phyloP scores from a whole-genome alignment of 176 grass and related monocot genomes.

The Zoysia japonica region DNA sequence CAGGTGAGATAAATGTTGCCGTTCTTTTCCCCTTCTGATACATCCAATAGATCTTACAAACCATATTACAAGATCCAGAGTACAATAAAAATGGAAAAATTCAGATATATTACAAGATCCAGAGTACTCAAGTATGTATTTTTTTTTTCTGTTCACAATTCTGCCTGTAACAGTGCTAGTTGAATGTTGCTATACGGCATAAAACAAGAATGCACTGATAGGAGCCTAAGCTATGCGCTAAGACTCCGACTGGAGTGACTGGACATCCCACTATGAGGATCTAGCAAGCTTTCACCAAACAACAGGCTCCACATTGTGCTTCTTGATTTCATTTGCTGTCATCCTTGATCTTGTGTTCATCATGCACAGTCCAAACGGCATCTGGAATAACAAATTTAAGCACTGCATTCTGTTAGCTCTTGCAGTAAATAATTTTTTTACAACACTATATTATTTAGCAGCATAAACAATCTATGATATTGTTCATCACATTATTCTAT shows the following conservation, averaged over 20 bases:
- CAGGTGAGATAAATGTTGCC: background rate
- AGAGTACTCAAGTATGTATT: background rate
- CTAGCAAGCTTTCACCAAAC: slow-evolving; percentile 6
- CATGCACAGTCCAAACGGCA: slow-evolving; percentile 7
- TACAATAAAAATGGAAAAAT: background rate
- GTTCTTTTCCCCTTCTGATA: background rate
- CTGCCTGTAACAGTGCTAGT: background rate
- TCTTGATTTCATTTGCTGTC: slow-evolving; percentile 25
- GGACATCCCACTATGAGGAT: background rate
- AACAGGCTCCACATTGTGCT: background rate
- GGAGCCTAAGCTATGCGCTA: background rate
- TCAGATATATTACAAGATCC: background rate
- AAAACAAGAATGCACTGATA: slow-evolving; percentile 14
- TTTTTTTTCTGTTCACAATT: background rate
- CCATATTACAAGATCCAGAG: slow-evolving; percentile 11
- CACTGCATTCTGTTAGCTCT: background rate
- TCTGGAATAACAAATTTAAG: slow-evolving; percentile 35
- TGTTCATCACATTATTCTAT: slow-evolving; percentile 6
- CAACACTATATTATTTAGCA: background rate
- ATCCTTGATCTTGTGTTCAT: slow-evolving; percentile 34
- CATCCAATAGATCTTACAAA: background rate
- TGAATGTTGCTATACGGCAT: background rate
- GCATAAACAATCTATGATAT: background rate
- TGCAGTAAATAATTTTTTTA: too few relatives aligned
- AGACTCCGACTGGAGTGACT: background rate